Conservation (phyloP, 2,329 filamentous ascomycete genomes). For the Aspergillus japonicus region DNA sequence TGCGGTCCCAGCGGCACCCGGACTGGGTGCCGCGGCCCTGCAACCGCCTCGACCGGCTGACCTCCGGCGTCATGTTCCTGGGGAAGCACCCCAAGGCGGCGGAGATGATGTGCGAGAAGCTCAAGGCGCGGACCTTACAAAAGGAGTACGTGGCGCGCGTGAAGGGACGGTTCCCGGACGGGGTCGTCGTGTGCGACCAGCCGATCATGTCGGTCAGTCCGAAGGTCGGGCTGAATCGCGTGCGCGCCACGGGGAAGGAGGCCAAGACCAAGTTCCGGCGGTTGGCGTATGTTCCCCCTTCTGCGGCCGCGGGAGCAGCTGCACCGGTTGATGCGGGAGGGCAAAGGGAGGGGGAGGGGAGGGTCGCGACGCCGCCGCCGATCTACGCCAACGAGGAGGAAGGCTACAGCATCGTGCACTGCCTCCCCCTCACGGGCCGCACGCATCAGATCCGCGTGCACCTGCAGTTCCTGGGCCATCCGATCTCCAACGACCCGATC, state of each 20-base stretch:
- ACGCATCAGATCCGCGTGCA: conserved; percentile 96
- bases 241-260: conserved; percentile 88
- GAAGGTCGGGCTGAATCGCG: conserved; percentile 88
- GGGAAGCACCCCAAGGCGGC: conserved; percentile 82
- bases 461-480: conserved; percentile 88
- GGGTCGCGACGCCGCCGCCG: conserved; percentile 33
- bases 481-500: conserved; percentile 96
- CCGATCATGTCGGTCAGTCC: conserved; percentile 92
- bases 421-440: conserved; percentile 85
- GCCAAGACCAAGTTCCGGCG: conserved; percentile 89
- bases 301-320: not conserved
- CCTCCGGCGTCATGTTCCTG: conserved; percentile 97
- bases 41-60: conserved; percentile 90
- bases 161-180: conserved; percentile 85
- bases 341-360: conserved; percentile 25
- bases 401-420: conserved; percentile 93
- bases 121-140: conserved; percentile 75
- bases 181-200: conserved; percentile 87
- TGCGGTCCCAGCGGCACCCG: conserved; percentile 69
- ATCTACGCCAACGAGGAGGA: conserved; percentile 49
- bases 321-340: not conserved
- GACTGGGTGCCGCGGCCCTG: conserved; percentile 68
- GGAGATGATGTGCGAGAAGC: conserved; percentile 71
- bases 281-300: conserved; percentile 79
- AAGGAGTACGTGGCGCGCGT: conserved; percentile 96